Base-by-base conservation (phyloP, 2,329 filamentous ascomycete species). In the Fusarium napiforme region DNA sequence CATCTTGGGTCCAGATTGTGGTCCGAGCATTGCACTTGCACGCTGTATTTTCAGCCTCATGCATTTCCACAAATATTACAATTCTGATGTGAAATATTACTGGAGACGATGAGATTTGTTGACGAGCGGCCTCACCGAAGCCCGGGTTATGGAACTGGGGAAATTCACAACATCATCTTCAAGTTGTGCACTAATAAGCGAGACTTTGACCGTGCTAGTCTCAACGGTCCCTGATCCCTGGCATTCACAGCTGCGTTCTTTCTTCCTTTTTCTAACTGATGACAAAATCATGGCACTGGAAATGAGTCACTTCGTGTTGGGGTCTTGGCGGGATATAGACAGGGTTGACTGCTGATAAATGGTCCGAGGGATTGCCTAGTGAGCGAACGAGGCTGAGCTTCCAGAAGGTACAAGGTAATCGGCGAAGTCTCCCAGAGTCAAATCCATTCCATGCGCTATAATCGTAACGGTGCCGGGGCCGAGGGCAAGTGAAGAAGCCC, bases 271-370 rank as follows among this genome's bases (percentile, higher is more conserved):
- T 23, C 42, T 45, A n/a, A 26, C 19, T 45, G 32, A 43, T 70
- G 52, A 69, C 64, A 67, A 66, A 69, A 69, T 47, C 45, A 69
- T 74, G 39, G 47, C 40, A 60, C 47, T 43, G 40, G 61, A 67
- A 58, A 71, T 71, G 62, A 71, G 67, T 71, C 68, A 71, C 68
- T 45, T 53, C 64, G 45, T 60, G 52, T 65, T 64, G 45, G 32
- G 42, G 52, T 58, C 67, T 69, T 70, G 67, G 66, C 66, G 36
- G 39, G 34, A 32, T n/a, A 40, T 19, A 28, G 46, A 40, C 45
- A 45, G 30, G 47, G 34, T 55, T 65, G 39, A 21, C 36, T 30
- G n/a, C 30, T 43, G 34, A 23, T 47, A 40, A 50, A 50, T 61
- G 60, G 43, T 26, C 47, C 19, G 28, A 40, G 18, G 37, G 37